These are phyloP conservation scores for Beta lomatogona DNA, from an alignment of 179 eudicot species.

Conservation along the genomic window DNA sequence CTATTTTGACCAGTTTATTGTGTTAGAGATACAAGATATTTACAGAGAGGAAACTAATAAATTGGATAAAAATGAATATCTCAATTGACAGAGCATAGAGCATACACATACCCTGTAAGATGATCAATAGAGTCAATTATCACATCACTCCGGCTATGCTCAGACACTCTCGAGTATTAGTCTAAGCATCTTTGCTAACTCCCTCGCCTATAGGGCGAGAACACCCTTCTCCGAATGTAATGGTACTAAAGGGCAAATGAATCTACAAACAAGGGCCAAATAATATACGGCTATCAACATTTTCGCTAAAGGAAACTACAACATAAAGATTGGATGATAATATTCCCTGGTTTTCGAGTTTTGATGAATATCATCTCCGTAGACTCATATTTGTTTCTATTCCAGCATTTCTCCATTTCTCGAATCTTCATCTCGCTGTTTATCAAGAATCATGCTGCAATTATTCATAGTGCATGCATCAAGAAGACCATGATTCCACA, in stretches of 20 bases:
- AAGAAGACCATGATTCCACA: conserved; percentile 92
- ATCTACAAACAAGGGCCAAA: neutral
- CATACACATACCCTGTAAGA: neutral
- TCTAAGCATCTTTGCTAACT: neutral
- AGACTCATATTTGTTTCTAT: conserved; percentile 19
- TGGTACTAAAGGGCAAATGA: neutral
- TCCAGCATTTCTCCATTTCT: too few relatives aligned
- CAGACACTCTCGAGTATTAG: neutral
- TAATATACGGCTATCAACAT: neutral
- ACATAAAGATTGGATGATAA: neutral
- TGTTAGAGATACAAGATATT: too few relatives aligned
- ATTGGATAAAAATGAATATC: neutral
- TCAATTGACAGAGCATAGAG: neutral
- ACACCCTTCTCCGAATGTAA: neutral
- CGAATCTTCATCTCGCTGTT: conserved; percentile 34
- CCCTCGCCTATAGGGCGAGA: neutral
- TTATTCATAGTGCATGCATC: conserved; percentile 79
- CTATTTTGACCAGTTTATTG: too few relatives aligned
- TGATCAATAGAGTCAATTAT: neutral
- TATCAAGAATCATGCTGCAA: conserved; percentile 62
- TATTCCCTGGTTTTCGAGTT: neutral
- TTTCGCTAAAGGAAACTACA: neutral
- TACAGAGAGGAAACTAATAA: too few relatives aligned
- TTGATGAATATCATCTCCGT: neutral
- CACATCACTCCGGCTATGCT: neutral